Evolutionary conservation across 352 stramenopile genomes (phyloP).

Genomic region (Phytophthora niederhauseri): DNA sequence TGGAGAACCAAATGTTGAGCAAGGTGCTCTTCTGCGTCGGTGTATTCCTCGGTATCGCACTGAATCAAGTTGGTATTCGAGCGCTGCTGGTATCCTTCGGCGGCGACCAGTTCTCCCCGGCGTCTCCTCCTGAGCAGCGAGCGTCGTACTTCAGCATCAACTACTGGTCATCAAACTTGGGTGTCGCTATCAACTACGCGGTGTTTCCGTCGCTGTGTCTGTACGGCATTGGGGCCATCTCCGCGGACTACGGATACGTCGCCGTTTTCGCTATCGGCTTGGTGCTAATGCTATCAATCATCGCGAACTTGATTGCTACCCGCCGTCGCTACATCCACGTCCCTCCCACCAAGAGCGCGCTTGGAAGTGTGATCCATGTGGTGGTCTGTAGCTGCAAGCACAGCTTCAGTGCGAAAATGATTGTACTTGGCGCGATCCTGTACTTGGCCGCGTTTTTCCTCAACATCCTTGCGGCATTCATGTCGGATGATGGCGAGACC

Average conservation of each 20-base stretch:
- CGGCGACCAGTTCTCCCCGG: slow-evolving; percentile 25
- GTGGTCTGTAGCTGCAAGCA: slow-evolving; percentile 31
- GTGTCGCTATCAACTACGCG: slow-evolving; percentile 69
- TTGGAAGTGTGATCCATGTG: slow-evolving; percentile 50
- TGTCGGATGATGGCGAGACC: slow-evolving; percentile 37
- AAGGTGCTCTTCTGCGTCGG: slow-evolving; percentile 59
- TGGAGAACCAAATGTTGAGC: slow-evolving; percentile 32
- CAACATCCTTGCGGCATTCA: slow-evolving; percentile 61
- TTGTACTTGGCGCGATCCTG: slow-evolving; percentile 36
- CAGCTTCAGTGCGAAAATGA: slow-evolving; percentile 38
- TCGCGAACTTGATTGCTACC: slow-evolving; percentile 42
- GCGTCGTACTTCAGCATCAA: slow-evolving; percentile 22
- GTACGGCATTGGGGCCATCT: slow-evolving; percentile 65
- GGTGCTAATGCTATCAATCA: slow-evolving; percentile 39
- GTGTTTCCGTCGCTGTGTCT: slow-evolving; percentile 76
- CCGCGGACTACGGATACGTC: slow-evolving; percentile 33
- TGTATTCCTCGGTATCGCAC: slow-evolving; percentile 53
- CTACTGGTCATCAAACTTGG: slow-evolving; percentile 82
- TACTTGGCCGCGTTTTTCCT: slow-evolving; percentile 48
- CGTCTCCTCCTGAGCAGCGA: slow-evolving; percentile 11
- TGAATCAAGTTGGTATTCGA: slow-evolving; percentile 55
- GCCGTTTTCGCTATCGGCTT: slow-evolving; percentile 68
- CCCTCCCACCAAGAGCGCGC: slow-evolving; percentile 36
- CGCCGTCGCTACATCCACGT: slow-evolving; percentile 55
- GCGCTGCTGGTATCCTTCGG: slow-evolving; percentile 62